Base-by-base conservation (phyloP, 805 yeast species). In the Lipomyces sp. region DNA sequence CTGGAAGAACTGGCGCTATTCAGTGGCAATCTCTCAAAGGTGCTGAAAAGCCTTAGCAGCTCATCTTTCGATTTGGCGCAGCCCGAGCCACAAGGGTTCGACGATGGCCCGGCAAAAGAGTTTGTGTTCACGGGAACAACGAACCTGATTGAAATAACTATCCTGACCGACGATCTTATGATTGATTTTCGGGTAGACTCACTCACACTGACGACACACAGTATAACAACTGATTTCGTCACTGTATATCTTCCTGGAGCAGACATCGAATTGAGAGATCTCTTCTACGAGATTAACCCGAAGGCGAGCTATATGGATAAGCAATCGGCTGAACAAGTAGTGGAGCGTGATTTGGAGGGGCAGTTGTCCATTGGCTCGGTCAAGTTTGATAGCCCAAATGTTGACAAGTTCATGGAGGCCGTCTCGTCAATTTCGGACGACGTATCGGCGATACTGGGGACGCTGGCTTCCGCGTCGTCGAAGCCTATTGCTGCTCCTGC, bases 1-100 rank as follows among this genome's bases (percentile, higher is more conserved):
- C 35, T 52, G 24, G 52, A 52, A 19, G 45, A 47, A 23, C 14
- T 51, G 3, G 24, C 31, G 8, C 16, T 24, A 18, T 45, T 36
- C 23, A 11, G 43, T 7, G 31, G 21, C 21, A 32, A 38, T 11
- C 35, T 50, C 13, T 41, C 44, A 2, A 35, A 34, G 10, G 41
- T 29, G 10, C 38, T 44, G 11, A 48, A 33, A 14, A 33, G 26
- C 33, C 28, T 47, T 14, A 7, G 32, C 11, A 5, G 24, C 8
- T 11, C 24, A 19, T 19, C 41, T 6, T 26, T 16, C 40, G 34
- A 1, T 23, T n/a, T 22, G n/a, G n/a, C n/a, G n/a, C n/a, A n/a
- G n/a, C n/a, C n/a, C n/a, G n/a, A n/a, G 38, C 14, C 22, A n/a
- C 1, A 21, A 13, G 19, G 14, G 36, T 4, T 11, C 31, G 22